Base-by-base conservation (phyloP, 208 protist species). In the Trypanosoma cruzi region DNA sequence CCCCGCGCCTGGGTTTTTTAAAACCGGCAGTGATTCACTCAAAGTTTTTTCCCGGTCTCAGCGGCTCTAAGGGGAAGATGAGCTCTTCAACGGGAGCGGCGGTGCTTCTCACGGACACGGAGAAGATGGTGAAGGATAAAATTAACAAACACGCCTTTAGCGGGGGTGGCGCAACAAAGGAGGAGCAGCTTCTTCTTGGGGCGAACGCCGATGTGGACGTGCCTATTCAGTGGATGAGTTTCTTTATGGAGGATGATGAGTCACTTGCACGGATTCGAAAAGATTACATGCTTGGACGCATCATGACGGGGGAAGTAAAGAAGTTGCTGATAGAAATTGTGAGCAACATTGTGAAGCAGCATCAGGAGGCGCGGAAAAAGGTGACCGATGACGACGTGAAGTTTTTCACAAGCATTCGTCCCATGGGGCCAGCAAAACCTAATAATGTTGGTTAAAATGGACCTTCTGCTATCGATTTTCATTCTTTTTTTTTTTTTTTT, bases 21-120 rank as follows among this genome's bases (percentile, higher is more conserved):
- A 99, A 99, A 81, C 98, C 98, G 8, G 84, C 97, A 11, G 80
- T 99, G 11, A 96, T 99, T 42, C 98, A 99, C 81, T 85, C 90
- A 52, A 99, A 98, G 71, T 99, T 99, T 78, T 98, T 99, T 77
- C 98, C 99, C 0, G 96, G 97, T 5, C 86, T 99, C 18, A 98
- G 98, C 77, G 99, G 98, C 13, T 71, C 86, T 0, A 92, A 93
- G 49, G 96, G 95, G 6, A 99, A 99, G 85, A 99, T 99, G 98
- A 98, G 90, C 73, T 97, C 98, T 1, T 98, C 95, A 4, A 84
- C 73, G 6, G 90, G 82, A 16, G 83, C 82, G 3, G 91, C 93
- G 22, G 97, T 99, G 26, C 99, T 98, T 71, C 84, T 99, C 13
- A 99, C 97, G 0, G 99, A 99, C 84, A 99, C 93, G 2, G 84